phyloP scores from a whole-genome alignment of 2,329 filamentous ascomycete genomes.

The Juglanconis sp. region DNA sequence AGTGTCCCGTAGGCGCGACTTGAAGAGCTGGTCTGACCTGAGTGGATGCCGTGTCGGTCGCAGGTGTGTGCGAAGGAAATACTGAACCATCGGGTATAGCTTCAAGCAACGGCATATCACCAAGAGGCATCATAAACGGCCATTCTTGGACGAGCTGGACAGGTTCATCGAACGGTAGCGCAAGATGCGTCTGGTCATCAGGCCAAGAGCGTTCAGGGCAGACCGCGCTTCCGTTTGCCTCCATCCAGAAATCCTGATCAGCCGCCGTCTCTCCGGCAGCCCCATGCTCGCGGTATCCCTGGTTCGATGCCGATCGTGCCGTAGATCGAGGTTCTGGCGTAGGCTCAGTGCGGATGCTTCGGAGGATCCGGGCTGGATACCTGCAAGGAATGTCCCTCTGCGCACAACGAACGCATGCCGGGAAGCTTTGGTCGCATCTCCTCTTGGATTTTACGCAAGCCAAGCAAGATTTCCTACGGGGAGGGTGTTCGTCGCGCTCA shows the following conservation, averaged over 20 bases:
- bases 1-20: neutral
- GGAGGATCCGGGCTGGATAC: slow-evolving; percentile 34
- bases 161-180: neutral
- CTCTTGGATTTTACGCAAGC: slow-evolving; percentile 56
- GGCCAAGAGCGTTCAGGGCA: neutral
- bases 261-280: too few relatives aligned
- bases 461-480: slow-evolving; percentile 53
- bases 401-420: slow-evolving; percentile 50
- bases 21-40: neutral
- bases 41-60: neutral
- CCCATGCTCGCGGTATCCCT: neutral
- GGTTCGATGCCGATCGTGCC: neutral
- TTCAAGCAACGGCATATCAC: neutral
- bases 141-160: neutral
- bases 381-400: slow-evolving; percentile 45
- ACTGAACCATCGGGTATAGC: neutral
- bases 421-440: slow-evolving; percentile 50
- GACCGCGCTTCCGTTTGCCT: neutral
- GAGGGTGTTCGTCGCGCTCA: slow-evolving; percentile 43
- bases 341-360: neutral
- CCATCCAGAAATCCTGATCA: neutral
- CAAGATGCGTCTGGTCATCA: neutral
- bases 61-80: too few relatives aligned
- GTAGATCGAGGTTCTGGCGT: neutral
- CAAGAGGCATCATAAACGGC: neutral